Evolutionary conservation across 345 rosid genomes (phyloP).

Genomic region (Brassica carinata): DNA sequence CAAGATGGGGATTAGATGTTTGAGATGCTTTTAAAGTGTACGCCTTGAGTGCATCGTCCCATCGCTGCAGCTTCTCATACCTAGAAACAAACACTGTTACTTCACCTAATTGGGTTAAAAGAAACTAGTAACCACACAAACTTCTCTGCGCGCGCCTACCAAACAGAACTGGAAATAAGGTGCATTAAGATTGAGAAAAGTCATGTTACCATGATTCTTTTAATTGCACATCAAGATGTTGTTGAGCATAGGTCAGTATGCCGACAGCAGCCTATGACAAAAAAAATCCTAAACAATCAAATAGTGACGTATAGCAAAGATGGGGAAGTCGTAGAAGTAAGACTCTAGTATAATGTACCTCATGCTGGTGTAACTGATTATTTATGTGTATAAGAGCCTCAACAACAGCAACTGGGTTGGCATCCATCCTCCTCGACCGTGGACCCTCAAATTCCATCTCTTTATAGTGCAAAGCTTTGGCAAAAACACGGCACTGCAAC

Average conservation of each 20-base stretch:
- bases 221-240: conserved; percentile 80
- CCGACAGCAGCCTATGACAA: conserved; percentile 89
- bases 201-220: conserved; percentile 88
- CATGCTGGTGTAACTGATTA: conserved; percentile 96
- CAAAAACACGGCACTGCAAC: conserved; percentile 89
- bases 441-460: conserved; percentile 99
- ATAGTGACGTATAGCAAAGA: conserved; percentile 20
- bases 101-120: conserved; percentile 20
- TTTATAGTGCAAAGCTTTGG: conserved; percentile 97
- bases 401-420: conserved; percentile 92
- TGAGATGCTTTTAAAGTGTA: conserved; percentile 80
- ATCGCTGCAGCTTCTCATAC: conserved; percentile 97
- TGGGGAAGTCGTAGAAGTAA: conserved; percentile 5
- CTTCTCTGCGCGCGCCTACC: neutral
- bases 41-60: conserved; percentile 99
- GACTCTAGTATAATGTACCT: conserved; percentile 49
- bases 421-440: conserved; percentile 81
- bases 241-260: conserved; percentile 94
- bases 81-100: conserved; percentile 44
- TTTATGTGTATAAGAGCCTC: conserved; percentile 98
- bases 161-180: conserved; percentile 9
- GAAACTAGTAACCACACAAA: conserved; percentile 14
- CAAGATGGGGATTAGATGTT: conserved; percentile 73
- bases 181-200: conserved; percentile 23
- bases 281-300: conserved; percentile 19